phyloP scores from a whole-genome alignment of 192 early-diverging fungal genomes.

The Chytriomyces confervae region DNA sequence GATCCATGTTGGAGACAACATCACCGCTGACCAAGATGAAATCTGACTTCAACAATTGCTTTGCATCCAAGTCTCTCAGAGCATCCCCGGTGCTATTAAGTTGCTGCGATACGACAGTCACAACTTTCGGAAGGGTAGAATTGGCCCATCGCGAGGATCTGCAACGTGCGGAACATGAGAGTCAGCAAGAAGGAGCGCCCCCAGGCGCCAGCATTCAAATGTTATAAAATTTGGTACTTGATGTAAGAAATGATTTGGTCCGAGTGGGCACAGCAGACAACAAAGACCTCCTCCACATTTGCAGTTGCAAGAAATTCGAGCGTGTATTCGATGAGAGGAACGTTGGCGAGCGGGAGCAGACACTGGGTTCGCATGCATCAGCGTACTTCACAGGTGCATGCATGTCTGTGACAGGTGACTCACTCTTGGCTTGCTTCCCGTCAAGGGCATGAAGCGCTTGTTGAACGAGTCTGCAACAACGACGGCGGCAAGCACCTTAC shows the following conservation, averaged over 20 bases:
- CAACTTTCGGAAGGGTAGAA: constrained; percentile 66
- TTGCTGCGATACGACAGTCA: constrained; percentile 74
- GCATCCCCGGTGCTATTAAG: constrained; percentile 88
- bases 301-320: constrained; percentile 89
- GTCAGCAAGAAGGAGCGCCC: background rate
- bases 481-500: constrained; percentile 78
- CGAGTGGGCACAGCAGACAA: constrained; percentile 84
- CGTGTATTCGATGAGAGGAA: constrained; percentile 96
- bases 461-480: constrained; percentile 89
- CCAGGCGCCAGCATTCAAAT: background rate
- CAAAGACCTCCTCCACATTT: constrained; percentile 83
- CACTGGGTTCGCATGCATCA: constrained; percentile 57
- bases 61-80: constrained; percentile 74
- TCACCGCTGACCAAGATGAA: constrained; percentile 93
- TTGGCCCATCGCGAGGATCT: constrained; percentile 76
- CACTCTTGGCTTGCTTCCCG: constrained; percentile 81
- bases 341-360: constrained; percentile 91
- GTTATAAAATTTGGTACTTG: constrained; percentile 54
- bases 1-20: constrained; percentile 87
- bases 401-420: background rate
- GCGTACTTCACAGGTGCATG: background rate
- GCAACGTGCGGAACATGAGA: background rate
- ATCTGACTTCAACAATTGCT: constrained; percentile 78
- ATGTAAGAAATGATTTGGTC: constrained; percentile 86
- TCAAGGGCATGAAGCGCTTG: constrained; percentile 86